These are phyloP conservation scores for Penicillium sp. DNA, from an alignment of 2,329 filamentous ascomycete species.

Conservation along the genomic window DNA sequence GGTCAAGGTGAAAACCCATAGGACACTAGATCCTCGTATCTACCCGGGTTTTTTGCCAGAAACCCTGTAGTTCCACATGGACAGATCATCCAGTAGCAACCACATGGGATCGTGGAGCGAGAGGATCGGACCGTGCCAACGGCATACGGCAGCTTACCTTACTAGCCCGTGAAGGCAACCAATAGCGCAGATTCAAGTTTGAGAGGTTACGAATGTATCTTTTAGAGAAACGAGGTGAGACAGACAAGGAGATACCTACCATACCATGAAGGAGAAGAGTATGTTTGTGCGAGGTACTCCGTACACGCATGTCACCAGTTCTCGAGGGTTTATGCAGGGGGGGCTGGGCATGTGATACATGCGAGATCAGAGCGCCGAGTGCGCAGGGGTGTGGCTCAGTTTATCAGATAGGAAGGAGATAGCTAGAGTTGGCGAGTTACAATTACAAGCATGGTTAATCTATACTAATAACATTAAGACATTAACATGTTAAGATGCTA, in stretches of 20 bases:
- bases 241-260: neutral
- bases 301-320: neutral
- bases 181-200: neutral
- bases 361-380: neutral
- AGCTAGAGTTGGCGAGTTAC: neutral
- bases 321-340: neutral
- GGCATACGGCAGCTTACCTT: neutral
- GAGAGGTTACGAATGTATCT: neutral
- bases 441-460: neutral
- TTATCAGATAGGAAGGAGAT: neutral
- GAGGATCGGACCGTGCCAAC: slow-evolving; percentile 2
- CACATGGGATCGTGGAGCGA: slow-evolving; percentile 3
- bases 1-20: neutral
- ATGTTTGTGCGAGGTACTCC: neutral
- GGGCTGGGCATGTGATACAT: neutral
- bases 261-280: neutral
- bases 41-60: neutral
- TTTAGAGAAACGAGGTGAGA: neutral
- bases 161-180: neutral
- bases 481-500: neutral
- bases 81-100: neutral
- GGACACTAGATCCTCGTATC: neutral
- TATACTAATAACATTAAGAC: neutral
- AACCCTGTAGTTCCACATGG: neutral
- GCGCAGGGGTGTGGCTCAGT: neutral